phyloP scores from a whole-genome alignment of 108 stramenopile genomes.

The Aurantiochytrium sp. region DNA sequence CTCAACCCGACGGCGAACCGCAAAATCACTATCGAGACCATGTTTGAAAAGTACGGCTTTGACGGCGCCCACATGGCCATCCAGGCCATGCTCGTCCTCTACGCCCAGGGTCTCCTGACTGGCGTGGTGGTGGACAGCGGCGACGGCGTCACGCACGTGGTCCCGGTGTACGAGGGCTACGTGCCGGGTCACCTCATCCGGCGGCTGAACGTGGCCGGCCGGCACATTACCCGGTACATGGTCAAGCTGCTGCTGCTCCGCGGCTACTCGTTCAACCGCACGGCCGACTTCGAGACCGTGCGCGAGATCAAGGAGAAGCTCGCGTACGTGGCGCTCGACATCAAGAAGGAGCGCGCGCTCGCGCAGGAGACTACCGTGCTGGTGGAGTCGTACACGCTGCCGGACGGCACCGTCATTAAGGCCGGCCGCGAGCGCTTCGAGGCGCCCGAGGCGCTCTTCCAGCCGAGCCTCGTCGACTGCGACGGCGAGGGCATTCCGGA shows the following conservation, averaged over 20 bases:
- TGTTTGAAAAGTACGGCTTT: conserved; percentile 55
- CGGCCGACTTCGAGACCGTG: conserved; percentile 56
- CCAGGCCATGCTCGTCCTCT: conserved; percentile 58
- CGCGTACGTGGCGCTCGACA: conserved; percentile 56
- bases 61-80: conserved; percentile 43
- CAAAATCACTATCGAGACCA: conserved; percentile 39
- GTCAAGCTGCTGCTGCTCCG: conserved; percentile 53
- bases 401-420: conserved; percentile 66
- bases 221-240: conserved; percentile 52
- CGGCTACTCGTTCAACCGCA: conserved; percentile 56
- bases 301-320: conserved; percentile 58
- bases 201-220: conserved; percentile 53
- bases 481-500: conserved; percentile 59
- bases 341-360: conserved; percentile 53
- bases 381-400: conserved; percentile 56
- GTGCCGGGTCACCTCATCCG: conserved; percentile 50
- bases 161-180: conserved; percentile 53
- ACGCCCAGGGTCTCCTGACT: conserved; percentile 52
- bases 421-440: conserved; percentile 67
- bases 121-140: conserved; percentile 58
- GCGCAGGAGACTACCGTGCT: conserved; percentile 64
- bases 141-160: conserved; percentile 60
- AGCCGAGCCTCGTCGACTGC: conserved; percentile 59
- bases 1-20: conserved; percentile 49
- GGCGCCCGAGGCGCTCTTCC: conserved; percentile 63